Evolutionary conservation across 495 filamentous ascomycete genomes (phyloP).

Genomic region (Xylaria palmicola): DNA sequence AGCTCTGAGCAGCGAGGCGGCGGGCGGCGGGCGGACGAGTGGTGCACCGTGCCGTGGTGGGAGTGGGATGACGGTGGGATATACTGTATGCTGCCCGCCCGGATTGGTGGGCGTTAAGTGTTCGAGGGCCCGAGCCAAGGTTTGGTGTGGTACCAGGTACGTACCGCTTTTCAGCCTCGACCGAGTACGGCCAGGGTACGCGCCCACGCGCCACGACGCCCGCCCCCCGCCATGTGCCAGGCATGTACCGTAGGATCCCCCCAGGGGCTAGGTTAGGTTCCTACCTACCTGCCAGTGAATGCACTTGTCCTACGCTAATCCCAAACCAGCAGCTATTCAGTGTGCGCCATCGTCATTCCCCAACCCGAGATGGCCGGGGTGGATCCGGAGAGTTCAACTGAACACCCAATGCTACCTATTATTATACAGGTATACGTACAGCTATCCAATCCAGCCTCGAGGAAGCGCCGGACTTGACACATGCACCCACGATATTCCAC

Average conservation of each 20-base stretch:
- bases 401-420: conserved; percentile 3
- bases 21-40: conserved; percentile 10
- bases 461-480: neutral
- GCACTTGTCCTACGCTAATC: neutral
- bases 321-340: neutral
- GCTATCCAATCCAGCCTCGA: no score
- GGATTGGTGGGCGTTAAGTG: conserved; percentile 7
- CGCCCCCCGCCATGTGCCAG: no score
- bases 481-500: neutral
- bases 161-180: neutral
- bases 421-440: no score
- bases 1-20: conserved; percentile 19
- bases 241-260: no score
- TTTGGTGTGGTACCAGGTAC: neutral
- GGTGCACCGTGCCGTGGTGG: conserved; percentile 14
- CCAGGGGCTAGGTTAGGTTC: neutral
- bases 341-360: conserved; percentile 9
- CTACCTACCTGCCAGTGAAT: neutral
- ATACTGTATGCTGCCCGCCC: conserved; percentile 6
- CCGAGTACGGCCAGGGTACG: neutral
- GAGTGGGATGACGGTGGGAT: conserved; percentile 31
- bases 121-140: neutral
- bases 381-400: conserved; percentile 4
- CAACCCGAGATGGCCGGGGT: neutral
- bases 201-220: no score